These are phyloP conservation scores for Wickerhamomyces chaumierensis DNA, from an alignment of 805 yeast species.

Conservation along the genomic window DNA sequence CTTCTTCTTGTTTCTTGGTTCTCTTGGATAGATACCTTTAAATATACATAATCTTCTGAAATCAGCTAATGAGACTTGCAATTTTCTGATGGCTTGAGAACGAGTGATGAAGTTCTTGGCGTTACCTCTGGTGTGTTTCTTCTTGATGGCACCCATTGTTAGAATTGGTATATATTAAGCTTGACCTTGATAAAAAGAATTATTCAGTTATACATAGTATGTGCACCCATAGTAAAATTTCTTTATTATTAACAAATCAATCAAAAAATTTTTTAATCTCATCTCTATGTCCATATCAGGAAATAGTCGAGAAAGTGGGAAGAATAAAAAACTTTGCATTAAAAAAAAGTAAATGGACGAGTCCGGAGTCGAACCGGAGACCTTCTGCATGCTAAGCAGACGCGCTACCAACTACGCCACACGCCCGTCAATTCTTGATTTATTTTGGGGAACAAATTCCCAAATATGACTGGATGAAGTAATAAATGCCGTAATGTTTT, in stretches of 20 bases:
- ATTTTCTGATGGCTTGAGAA: slow-evolving; percentile 84
- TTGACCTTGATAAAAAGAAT: background rate
- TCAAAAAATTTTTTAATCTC: background rate
- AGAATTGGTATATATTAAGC: no score
- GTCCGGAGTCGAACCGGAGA: slow-evolving; percentile 72
- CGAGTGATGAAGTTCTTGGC: slow-evolving; percentile 90
- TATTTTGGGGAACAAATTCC: no score
- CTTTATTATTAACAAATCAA: no score
- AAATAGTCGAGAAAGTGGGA: background rate
- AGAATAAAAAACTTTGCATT: no score
- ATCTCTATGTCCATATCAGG: background rate
- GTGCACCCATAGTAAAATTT: no score
- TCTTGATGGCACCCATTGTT: slow-evolving; percentile 32
- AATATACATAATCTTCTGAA: slow-evolving; percentile 95
- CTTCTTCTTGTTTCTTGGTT: slow-evolving; percentile 89
- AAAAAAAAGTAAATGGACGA: slow-evolving; percentile 37
- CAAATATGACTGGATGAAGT: no score
- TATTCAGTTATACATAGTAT: no score
- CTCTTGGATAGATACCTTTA: slow-evolving; percentile 96
- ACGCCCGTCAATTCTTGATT: slow-evolving; percentile 39
- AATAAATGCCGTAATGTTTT: no score
- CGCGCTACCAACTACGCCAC: slow-evolving; percentile 82
- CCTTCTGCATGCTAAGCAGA: slow-evolving; percentile 73
- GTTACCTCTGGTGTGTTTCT: slow-evolving; percentile 77
- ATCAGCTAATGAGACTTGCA: slow-evolving; percentile 91